Evolutionary conservation across 345 rosid genomes (phyloP), one percentile per base, ranked within the genome.

Genomic region (Bruguiera sexangula): DNA sequence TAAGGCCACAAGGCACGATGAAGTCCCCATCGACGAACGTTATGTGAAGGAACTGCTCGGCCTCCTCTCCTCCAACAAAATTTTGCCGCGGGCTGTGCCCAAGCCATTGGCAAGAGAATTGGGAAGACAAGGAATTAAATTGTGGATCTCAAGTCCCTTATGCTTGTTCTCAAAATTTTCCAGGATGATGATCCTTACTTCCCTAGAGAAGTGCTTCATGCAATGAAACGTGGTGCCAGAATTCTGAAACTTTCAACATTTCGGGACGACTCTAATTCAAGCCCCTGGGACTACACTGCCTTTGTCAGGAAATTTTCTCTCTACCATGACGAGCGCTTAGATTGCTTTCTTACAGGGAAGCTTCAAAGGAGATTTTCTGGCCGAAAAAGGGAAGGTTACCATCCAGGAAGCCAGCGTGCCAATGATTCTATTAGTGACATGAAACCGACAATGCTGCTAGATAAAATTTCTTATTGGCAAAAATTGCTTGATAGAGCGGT

Each of bases 1-100:
- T 1, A 90, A 86, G 67, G 92, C 96, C 16, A 92, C 99, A 0
- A 84, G 89, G n/a, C 99, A 84, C 37, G 96, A 90, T 36, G 89
- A 86, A 19, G 67, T 68, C 19, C 97, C 96, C 0, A 67, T 85
- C 29, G 93, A 92, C 63, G 91, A 92, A 3, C 84, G 88, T 0
- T 83, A 88, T 60, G 82, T 90, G 0, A 32, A 68, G 0, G 89
- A 92, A 15, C 73, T 88, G 75, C 89, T 92, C 55, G 69, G 16
- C 2, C 71, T 83, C 18, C 71, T 89, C 3, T 81, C 89, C 6
- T 83, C 89, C 8, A 80, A 85, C 75, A 86, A 80, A 69, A 74
- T 76, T 13, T 79, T 6, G 93, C 93, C 2, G 85, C 80, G 1
- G 53, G 87, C 26, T 88, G 93, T 67, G 96, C 96, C 15, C 78